These are phyloP conservation scores for Penicillium sp. DNA, from an alignment of 2,329 filamentous ascomycete genomes.

Conservation along the genomic window DNA sequence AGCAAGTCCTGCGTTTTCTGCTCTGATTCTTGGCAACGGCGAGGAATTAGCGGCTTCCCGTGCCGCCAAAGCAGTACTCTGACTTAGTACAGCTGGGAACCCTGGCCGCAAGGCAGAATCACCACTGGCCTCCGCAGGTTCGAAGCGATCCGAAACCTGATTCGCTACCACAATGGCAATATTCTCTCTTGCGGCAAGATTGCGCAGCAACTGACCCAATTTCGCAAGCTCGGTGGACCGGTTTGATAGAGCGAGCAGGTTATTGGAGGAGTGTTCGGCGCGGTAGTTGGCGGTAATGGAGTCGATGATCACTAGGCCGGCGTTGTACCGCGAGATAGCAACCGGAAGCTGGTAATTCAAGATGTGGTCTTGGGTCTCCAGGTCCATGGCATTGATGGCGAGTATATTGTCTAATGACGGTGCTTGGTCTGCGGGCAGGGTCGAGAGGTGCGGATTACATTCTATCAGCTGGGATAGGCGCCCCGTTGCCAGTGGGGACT, in stretches of 20 bases:
- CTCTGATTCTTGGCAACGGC: constrained; percentile 17
- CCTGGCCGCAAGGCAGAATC: constrained; percentile 2
- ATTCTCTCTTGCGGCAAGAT: constrained; percentile 66
- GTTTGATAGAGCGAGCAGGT: constrained; percentile 58
- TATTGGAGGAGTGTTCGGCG: constrained; percentile 59
- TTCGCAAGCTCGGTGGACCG: constrained; percentile 71
- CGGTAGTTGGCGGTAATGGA: constrained; percentile 94
- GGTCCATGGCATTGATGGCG: constrained; percentile 76
- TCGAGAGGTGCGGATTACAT: constrained; percentile 57
- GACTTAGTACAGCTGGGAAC: constrained; percentile 10
- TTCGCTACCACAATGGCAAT: constrained; percentile 89
- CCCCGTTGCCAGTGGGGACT: constrained; percentile 74
- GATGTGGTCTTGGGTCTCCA: constrained; percentile 94
- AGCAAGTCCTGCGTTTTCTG: constrained; percentile 11
- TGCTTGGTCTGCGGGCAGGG: constrained; percentile 35
- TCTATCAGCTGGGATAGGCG: constrained; percentile 75
- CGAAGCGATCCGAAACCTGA: constrained; percentile 87
- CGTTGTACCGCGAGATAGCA: constrained; percentile 65
- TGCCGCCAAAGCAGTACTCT: constrained; percentile 9
- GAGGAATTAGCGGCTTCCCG: constrained; percentile 19
- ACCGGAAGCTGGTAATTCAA: constrained; percentile 87
- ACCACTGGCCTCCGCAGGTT: constrained; percentile 21
- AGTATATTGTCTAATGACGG: constrained; percentile 72
- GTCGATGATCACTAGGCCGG: constrained; percentile 82
- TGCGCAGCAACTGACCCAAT: constrained; percentile 66